A percentile compares a stretch with the other conserved stretches of the same genome.
Conservation (phyloP, 768 basidiomycete genomes). For the Stropharia rugosoannulata region DNA sequence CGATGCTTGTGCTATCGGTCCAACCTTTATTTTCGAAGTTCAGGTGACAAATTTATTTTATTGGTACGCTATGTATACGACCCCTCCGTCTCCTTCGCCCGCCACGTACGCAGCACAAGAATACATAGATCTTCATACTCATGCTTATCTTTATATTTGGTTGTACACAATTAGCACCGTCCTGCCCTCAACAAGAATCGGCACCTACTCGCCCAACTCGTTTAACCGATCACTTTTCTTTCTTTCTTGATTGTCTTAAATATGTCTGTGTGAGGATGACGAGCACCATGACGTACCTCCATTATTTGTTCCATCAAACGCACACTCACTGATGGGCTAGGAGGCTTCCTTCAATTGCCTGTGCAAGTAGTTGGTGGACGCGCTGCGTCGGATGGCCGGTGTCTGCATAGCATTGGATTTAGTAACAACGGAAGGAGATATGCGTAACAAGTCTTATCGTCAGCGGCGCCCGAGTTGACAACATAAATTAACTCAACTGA, state of each 20-base stretch:
- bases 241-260: too few relatives aligned
- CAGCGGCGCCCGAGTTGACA: not conserved
- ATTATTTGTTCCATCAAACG: not conserved
- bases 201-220: too few relatives aligned
- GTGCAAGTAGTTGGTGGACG: slow-evolving; percentile 45
- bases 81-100: too few relatives aligned
- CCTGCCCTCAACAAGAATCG: too few relatives aligned
- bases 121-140: too few relatives aligned
- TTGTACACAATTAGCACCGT: too few relatives aligned
- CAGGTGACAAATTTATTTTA: too few relatives aligned
- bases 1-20: not conserved
- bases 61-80: not conserved
- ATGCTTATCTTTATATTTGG: not conserved
- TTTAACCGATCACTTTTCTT: too few relatives aligned
- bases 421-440: not conserved
- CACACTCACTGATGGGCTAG: not conserved
- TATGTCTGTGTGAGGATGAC: not conserved
- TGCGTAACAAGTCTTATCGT: not conserved
- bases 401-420: slow-evolving; percentile 27
- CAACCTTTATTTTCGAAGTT: too few relatives aligned
- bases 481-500: slow-evolving; percentile 31
- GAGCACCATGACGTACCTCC: slow-evolving; percentile 9
- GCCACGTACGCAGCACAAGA: not conserved
- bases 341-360: slow-evolving; percentile 39
- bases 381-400: slow-evolving; percentile 49